Percentiles rank a stretch among this genome's conserved stretches.
These are phyloP conservation scores for Perkinsus olseni DNA, from an alignment of 169 alveolate genomes.

Conservation along the genomic window DNA sequence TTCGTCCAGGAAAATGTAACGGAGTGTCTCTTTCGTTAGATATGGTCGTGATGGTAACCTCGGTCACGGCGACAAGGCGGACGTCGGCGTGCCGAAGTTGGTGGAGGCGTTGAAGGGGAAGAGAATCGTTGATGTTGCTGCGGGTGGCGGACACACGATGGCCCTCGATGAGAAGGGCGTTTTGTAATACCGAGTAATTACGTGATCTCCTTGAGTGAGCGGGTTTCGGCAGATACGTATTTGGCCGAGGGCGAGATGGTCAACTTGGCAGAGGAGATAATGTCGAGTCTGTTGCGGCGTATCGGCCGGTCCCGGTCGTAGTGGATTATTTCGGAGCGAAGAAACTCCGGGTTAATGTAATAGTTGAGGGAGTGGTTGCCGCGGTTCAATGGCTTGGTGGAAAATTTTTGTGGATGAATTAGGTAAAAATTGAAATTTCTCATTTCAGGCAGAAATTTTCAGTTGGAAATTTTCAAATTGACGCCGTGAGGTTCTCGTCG, in stretches of 20 bases:
- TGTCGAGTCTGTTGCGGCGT: neutral
- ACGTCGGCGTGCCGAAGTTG: neutral
- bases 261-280: neutral
- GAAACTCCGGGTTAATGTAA: neutral
- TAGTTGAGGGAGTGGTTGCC: neutral
- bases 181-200: neutral
- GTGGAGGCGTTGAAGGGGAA: neutral
- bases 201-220: too few relatives aligned
- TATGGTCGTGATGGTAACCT: neutral
- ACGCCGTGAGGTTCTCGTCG: too few relatives aligned
- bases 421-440: too few relatives aligned
- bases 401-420: too few relatives aligned
- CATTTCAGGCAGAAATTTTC: too few relatives aligned
- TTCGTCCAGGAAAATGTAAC: too few relatives aligned
- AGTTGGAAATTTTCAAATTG: too few relatives aligned
- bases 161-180: neutral
- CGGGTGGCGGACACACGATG: neutral
- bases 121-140: neutral
- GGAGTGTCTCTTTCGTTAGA: too few relatives aligned
- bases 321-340: neutral
- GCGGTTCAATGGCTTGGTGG: too few relatives aligned
- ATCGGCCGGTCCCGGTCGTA: neutral
- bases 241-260: neutral
- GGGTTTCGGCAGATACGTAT: neutral
- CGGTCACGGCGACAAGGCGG: neutral